Evolutionary conservation across 352 stramenopile species (phyloP).

Genomic region (Elongisporangium senticosum): DNA sequence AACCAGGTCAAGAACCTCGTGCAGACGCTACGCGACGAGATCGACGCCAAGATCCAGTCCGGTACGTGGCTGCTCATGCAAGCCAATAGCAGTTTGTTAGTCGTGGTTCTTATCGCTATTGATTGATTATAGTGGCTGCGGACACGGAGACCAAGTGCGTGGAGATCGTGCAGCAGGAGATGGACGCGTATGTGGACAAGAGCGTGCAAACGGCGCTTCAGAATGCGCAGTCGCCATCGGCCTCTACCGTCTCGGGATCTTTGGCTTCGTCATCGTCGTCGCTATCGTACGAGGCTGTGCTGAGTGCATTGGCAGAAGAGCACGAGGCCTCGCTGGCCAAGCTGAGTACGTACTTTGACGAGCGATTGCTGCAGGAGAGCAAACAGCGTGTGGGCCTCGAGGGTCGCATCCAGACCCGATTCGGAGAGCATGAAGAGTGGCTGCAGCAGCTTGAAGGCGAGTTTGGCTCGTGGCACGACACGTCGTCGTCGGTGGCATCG

Average conservation of each 20-base stretch:
- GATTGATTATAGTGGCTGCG: slow-evolving; percentile 9
- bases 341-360: slow-evolving; percentile 61
- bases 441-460: slow-evolving; percentile 73
- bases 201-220: slow-evolving; percentile 12
- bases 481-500: slow-evolving; percentile 22
- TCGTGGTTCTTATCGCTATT: background rate
- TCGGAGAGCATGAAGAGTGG: slow-evolving; percentile 73
- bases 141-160: slow-evolving; percentile 30
- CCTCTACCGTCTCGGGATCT: background rate
- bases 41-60: slow-evolving; percentile 49
- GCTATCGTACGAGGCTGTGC: slow-evolving; percentile 42
- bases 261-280: slow-evolving; percentile 4
- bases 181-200: slow-evolving; percentile 9
- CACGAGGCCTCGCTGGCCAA: slow-evolving; percentile 69
- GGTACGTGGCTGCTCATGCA: slow-evolving; percentile 11
- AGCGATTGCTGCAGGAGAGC: slow-evolving; percentile 49
- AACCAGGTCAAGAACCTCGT: slow-evolving; percentile 64
- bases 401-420: slow-evolving; percentile 43
- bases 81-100: background rate
- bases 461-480: slow-evolving; percentile 48
- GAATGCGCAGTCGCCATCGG: slow-evolving; percentile 4
- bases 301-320: slow-evolving; percentile 55
- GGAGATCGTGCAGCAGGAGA: slow-evolving; percentile 15
- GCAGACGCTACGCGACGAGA: slow-evolving; percentile 67
- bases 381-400: slow-evolving; percentile 59